Percentiles rank a stretch among this genome's conserved stretches.
phyloP scores from a whole-genome alignment of 352 stramenopile genomes.

The Pythium vanterpoolii region DNA sequence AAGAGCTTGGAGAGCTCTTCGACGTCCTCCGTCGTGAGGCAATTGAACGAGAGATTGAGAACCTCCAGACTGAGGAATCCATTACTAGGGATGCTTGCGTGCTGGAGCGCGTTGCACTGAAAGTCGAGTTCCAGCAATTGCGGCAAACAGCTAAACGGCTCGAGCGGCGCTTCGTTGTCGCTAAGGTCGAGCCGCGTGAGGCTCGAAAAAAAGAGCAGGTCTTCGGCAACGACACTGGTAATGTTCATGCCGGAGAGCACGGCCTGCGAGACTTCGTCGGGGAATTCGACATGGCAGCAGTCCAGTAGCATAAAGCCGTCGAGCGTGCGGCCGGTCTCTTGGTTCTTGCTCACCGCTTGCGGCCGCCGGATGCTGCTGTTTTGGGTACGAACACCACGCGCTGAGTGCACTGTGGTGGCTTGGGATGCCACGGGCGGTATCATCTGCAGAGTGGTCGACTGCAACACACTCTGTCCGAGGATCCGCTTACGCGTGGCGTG shows the following conservation, averaged over 20 bases:
- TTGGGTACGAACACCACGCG: not conserved
- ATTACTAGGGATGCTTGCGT: constrained; percentile 34
- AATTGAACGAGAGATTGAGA: constrained; percentile 82
- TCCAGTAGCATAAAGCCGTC: constrained; percentile 81
- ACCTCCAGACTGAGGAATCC: constrained; percentile 72
- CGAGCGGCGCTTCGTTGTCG: constrained; percentile 74
- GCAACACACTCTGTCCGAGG: constrained; percentile 24
- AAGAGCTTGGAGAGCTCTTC: constrained; percentile 71
- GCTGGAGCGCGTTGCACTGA: constrained; percentile 71
- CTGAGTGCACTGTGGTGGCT: not conserved
- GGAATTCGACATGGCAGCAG: constrained; percentile 76
- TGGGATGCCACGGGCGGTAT: not conserved
- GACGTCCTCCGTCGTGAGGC: constrained; percentile 50
- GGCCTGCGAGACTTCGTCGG: constrained; percentile 66
- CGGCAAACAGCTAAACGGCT: constrained; percentile 62
- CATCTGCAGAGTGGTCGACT: constrained; percentile 25
- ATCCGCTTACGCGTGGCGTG: constrained; percentile 34
- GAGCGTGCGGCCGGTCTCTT: constrained; percentile 30
- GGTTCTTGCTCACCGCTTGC: constrained; percentile 9
- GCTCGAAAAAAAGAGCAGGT: constrained; percentile 78
- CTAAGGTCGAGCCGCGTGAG: constrained; percentile 74
- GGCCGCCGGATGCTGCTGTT: not conserved
- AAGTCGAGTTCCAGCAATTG: constrained; percentile 71
- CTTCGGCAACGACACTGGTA: constrained; percentile 56
- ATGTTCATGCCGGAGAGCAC: constrained; percentile 62